Evolutionary conservation across 805 yeast species (phyloP).

Genomic region (Starmerella stigmatis): DNA sequence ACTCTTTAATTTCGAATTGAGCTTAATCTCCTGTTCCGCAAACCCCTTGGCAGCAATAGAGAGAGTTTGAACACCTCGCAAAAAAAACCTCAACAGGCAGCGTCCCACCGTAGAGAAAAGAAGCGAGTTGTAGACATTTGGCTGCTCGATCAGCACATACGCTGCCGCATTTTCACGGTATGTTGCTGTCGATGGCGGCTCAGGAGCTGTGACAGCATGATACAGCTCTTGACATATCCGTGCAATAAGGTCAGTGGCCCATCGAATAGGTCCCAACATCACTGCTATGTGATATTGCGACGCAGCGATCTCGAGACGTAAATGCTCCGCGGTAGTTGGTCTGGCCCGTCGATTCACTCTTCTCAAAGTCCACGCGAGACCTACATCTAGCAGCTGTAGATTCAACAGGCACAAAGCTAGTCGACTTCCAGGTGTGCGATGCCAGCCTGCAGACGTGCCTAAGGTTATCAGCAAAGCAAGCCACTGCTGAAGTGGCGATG

Average conservation of each 20-base stretch:
- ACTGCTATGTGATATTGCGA: conserved; percentile 26
- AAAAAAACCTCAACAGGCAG: conserved; percentile 29
- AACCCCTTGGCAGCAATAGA: conserved; percentile 12
- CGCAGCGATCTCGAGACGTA: conserved; percentile 32
- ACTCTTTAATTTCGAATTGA: conserved; percentile 22
- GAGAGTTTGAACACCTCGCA: conserved; percentile 34
- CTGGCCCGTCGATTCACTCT: conserved; percentile 28
- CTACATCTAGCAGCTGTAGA: conserved; percentile 59
- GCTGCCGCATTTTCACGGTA: background rate
- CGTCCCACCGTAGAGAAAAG: conserved; percentile 32
- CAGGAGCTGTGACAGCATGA: conserved; percentile 21
- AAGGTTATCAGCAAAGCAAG: conserved; percentile 58
- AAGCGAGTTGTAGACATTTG: conserved; percentile 28
- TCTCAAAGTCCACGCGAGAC: conserved; percentile 54
- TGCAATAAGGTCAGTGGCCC: conserved; percentile 74
- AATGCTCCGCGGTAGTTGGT: conserved; percentile 31
- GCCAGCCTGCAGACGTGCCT: conserved; percentile 43
- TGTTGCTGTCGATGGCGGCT: background rate
- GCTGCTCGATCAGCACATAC: conserved; percentile 1
- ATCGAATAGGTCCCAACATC: conserved; percentile 64
- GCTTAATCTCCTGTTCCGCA: conserved; percentile 16
- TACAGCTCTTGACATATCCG: conserved; percentile 59
- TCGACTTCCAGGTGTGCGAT: conserved; percentile 35
- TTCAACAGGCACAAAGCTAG: conserved; percentile 58
- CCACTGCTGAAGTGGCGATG: conserved; percentile 59